phyloP scores from a whole-genome alignment of 139 green algal species.

The Coccomyxa sp. region DNA sequence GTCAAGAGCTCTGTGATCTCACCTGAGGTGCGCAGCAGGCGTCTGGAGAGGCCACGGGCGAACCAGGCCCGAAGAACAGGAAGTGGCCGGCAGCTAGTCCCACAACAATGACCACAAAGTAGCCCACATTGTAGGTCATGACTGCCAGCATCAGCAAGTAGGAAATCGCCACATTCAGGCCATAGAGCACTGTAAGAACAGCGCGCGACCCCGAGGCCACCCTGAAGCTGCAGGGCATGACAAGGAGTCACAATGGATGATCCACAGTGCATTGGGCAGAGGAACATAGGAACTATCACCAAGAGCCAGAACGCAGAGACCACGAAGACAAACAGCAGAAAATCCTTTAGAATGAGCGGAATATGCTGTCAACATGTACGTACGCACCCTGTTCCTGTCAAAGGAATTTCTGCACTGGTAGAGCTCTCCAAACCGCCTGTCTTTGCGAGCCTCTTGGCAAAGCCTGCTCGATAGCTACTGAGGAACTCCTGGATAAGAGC shows the following conservation, averaged over 20 bases:
- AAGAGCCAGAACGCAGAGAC: too few species aligned
- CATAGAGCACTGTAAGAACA: slow-evolving; percentile 31
- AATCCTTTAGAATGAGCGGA: too few species aligned
- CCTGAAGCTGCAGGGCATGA: neutral
- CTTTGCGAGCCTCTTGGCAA: neutral
- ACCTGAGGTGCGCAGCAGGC: neutral
- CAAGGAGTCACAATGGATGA: neutral
- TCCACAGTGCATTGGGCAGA: neutral
- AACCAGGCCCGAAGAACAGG: slow-evolving; percentile 6
- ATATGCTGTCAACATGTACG: neutral
- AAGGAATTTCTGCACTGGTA: neutral
- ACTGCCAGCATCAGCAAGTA: slow-evolving; percentile 54
- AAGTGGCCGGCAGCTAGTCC: slow-evolving; percentile 33
- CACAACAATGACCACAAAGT: slow-evolving; percentile 29
- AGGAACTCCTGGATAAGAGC: slow-evolving; percentile 16
- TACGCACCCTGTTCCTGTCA: neutral
- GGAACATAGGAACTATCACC: too few species aligned
- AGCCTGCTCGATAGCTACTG: slow-evolving; percentile 3
- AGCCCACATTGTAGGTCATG: slow-evolving; percentile 54
- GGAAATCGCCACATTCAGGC: slow-evolving; percentile 22
- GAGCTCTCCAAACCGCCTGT: neutral
- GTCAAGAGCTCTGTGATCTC: too few species aligned
- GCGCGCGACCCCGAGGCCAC: neutral
- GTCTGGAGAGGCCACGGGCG: neutral
- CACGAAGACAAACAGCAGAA: too few species aligned